Evolutionary conservation across 164 flowering plant species (phyloP), one percentile per base, ranked within the genome.

Genomic region (Euptelea pleiosperma): DNA sequence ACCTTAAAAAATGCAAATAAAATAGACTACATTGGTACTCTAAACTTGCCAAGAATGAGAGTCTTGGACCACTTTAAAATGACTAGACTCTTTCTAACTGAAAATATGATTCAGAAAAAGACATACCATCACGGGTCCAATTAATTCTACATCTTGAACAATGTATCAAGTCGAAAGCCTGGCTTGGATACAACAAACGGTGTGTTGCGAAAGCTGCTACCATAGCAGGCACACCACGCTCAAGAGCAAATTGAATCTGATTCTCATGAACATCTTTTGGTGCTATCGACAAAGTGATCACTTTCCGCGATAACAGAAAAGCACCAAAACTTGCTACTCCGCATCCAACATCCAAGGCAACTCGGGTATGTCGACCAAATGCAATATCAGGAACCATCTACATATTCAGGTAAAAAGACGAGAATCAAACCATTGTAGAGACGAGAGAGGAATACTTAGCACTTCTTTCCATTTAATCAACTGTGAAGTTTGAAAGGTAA

Each of bases 291-390:
- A 83, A 35, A 10, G 83, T 66, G 37, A 64, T 63, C 7, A 80
- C 83, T 51, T 80, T 77, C 8, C 82, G 68, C n/a, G 77, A 66
- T 22, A 83, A 47, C 53, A 83, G 43, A 61, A 69, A 80, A 15
- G 88, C 85, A 39, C 88, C 85, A 73, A 83, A 83, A 58, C 88
- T 83, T 42, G 85, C 88, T 26, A 83, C 85, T 14, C 88, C 85
- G 62, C 88, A 80, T 31, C 88, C 85, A 64, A 83, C 70, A 68
- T 83, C 88, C 65, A 83, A 67, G 33, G 63, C 83, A 70, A 78
- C 82, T 40, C 82, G 75, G 3, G 77, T 75, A 63, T 69, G 74
- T 26, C 43, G 58, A 54, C 88, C 85, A 60, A 83, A 83, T 42
- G 70, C 59, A 66, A 83, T 78, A 29, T 75, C 73, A 58, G 88